These are phyloP conservation scores for Leucaena leucocephala DNA, from an alignment of 306 rosid species.

Conservation along the genomic window DNA sequence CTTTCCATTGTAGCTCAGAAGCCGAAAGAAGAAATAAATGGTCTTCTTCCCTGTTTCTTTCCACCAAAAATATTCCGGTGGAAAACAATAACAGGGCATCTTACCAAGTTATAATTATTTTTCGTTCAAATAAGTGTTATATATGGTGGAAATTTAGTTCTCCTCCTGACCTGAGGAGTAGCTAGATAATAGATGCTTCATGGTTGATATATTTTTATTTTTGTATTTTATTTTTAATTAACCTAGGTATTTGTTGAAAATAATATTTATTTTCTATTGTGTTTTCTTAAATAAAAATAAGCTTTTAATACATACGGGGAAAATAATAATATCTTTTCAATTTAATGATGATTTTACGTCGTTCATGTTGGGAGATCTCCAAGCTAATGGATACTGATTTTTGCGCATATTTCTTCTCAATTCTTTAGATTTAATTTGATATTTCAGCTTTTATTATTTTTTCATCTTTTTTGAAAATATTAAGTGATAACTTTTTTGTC, in stretches of 20 bases:
- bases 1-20: neutral
- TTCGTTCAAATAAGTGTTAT: too few relatives aligned
- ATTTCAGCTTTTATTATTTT: neutral
- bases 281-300: too few relatives aligned
- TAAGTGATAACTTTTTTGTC: neutral
- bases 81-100: neutral
- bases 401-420: neutral
- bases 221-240: too few relatives aligned
- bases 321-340: neutral
- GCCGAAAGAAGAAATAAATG: neutral
- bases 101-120: neutral
- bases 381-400: neutral
- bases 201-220: too few relatives aligned
- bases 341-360: neutral
- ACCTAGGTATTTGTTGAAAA: too few relatives aligned
- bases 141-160: too few relatives aligned
- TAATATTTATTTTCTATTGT: too few relatives aligned
- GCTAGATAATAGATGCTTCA: too few relatives aligned
- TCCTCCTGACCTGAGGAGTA: too few relatives aligned
- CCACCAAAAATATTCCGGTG: neutral
- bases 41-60: neutral
- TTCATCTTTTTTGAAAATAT: too few relatives aligned
- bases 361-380: neutral
- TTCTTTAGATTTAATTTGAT: too few relatives aligned
- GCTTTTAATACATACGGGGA: neutral